Conservation (phyloP, 805 yeast species). For the Candida dajiaensis region DNA sequence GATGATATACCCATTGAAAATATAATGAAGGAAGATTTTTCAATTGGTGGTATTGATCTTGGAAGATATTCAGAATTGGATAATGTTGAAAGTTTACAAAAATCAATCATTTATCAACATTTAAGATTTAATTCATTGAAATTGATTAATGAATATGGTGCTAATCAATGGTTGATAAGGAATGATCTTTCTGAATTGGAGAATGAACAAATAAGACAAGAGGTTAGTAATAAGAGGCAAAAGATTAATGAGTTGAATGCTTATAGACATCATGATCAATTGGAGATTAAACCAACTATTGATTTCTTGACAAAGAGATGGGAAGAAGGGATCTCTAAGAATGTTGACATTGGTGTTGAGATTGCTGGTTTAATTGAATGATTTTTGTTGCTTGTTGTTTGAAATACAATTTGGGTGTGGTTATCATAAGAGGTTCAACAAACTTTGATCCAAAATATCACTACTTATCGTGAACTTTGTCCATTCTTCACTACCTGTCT, state of each 20-base stretch:
- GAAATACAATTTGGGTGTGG: no score
- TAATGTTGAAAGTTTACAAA: constrained; percentile 19
- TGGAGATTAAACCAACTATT: constrained; percentile 36
- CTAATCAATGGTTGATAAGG: constrained; percentile 32
- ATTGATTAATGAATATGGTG: constrained; percentile 28
- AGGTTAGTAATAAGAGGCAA: constrained; percentile 33
- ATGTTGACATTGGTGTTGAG: constrained; percentile 33
- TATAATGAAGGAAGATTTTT: neutral
- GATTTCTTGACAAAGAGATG: constrained; percentile 43
- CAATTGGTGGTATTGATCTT: constrained; percentile 4
- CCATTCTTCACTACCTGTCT: neutral
- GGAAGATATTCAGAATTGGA: constrained; percentile 13
- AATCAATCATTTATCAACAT: constrained; percentile 24
- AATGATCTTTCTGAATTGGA: constrained; percentile 29
- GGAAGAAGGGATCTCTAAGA: constrained; percentile 31
- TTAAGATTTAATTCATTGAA: constrained; percentile 33
- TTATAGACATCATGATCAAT: constrained; percentile 38
- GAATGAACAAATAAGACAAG: constrained; percentile 23
- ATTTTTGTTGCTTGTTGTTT: neutral
- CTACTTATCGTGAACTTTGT: neutral
- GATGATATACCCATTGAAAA: neutral
- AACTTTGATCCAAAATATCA: neutral
- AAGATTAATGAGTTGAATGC: constrained; percentile 37
- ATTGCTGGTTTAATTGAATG: constrained; percentile 15
- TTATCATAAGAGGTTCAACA: neutral